Evolutionary conservation across 495 filamentous ascomycete species (phyloP).

Genomic region (Hypoxylon crocopeplum): DNA sequence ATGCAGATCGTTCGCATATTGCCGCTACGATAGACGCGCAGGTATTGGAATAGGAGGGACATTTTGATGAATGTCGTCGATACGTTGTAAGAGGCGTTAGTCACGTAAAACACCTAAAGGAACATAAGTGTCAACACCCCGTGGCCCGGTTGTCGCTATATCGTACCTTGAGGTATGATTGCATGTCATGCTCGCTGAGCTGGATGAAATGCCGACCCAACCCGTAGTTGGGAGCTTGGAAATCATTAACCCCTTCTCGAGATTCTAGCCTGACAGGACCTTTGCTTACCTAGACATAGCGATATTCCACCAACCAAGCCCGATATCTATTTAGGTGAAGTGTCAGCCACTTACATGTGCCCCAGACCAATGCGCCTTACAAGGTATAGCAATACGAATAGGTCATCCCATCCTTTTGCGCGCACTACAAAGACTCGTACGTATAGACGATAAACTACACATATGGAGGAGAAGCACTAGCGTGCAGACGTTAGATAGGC

Average conservation of each 20-base stretch:
- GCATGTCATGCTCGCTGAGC: neutral
- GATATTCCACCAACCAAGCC: slow-evolving; percentile 35
- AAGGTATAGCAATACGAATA: slow-evolving; percentile 42
- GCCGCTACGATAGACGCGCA: slow-evolving; percentile 36
- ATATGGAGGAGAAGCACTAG: slow-evolving; percentile 42
- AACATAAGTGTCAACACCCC: neutral
- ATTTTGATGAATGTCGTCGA: slow-evolving; percentile 42
- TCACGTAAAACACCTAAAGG: slow-evolving; percentile 35
- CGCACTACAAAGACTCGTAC: slow-evolving; percentile 37
- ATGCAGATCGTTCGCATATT: slow-evolving; percentile 33
- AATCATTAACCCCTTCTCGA: neutral
- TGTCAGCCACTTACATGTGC: neutral
- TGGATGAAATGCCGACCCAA: slow-evolving; percentile 16
- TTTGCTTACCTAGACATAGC: slow-evolving; percentile 34
- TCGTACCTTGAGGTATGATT: slow-evolving; percentile 22
- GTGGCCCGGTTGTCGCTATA: no score
- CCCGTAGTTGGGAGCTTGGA: slow-evolving; percentile 15
- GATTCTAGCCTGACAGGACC: neutral
- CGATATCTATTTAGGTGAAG: slow-evolving; percentile 14
- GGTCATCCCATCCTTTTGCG: slow-evolving; percentile 39
- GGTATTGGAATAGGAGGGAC: slow-evolving; percentile 42
- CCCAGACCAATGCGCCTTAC: slow-evolving; percentile 11
- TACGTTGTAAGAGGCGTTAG: slow-evolving; percentile 27
- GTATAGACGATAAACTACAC: slow-evolving; percentile 38
- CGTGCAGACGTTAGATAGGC: neutral